phyloP scores from a whole-genome alignment of 2,329 filamentous ascomycete genomes.

The Penicillium rolfsii region DNA sequence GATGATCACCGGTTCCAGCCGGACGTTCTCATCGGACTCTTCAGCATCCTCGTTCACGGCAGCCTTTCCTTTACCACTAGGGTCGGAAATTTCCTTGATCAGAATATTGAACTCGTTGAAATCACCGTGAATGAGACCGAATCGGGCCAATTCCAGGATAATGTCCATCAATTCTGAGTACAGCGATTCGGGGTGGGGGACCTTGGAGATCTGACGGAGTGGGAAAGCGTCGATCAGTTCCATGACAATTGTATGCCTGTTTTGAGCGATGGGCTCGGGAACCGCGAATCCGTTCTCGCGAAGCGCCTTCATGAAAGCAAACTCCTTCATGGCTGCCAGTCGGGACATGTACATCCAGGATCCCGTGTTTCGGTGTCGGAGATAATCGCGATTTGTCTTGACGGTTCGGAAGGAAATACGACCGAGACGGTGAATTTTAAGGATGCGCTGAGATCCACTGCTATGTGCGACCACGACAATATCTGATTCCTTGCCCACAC shows the following conservation, averaged over 20 bases:
- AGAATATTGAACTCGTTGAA: constrained; percentile 99
- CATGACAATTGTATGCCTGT: constrained; percentile 96
- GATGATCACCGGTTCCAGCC: constrained; percentile 79
- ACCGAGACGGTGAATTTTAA: constrained; percentile 95
- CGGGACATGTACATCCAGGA: constrained; percentile 99
- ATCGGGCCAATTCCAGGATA: constrained; percentile 78
- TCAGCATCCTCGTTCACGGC: constrained; percentile 32
- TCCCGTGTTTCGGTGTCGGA: constrained; percentile 75
- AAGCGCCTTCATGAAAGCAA: constrained; percentile 88
- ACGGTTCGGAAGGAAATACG: constrained; percentile 97
- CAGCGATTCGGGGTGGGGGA: constrained; percentile 80
- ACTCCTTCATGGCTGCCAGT: constrained; percentile 91
- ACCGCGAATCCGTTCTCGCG: constrained; percentile 84
- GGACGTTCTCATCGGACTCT: constrained; percentile 47
- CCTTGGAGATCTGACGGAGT: constrained; percentile 80
- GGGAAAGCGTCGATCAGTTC: constrained; percentile 89
- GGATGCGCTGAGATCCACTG: constrained; percentile 73
- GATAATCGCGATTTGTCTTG: constrained; percentile 93
- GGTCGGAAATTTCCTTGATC: constrained; percentile 70
- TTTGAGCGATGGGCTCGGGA: constrained; percentile 84
- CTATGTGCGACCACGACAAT: constrained; percentile 91
- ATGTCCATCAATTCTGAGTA: constrained; percentile 90
- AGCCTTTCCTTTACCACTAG: constrained; percentile 44
- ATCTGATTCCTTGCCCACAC: constrained; percentile 96
- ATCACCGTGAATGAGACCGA: constrained; percentile 94